Base-by-base conservation (phyloP, 352 stramenopile species). In the Globisporangium lucens region DNA sequence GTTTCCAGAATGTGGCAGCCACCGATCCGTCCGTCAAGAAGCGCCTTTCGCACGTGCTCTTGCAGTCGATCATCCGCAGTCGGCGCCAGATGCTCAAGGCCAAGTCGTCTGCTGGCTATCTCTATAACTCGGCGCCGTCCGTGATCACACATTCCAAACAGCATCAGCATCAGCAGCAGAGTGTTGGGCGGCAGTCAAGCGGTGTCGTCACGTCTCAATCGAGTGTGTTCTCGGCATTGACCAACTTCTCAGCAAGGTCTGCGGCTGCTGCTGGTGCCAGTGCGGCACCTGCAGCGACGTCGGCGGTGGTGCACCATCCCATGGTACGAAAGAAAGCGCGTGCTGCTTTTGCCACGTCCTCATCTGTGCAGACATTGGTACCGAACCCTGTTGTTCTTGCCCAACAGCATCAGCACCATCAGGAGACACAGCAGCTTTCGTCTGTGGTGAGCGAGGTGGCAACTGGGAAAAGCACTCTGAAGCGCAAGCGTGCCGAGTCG, bases 41-140 rank as follows among this genome's bases (percentile, higher is more conserved):
- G 43, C 71, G 68, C 9, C 56, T 92, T 24, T 72, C 80, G 4
- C 74, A 80, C 61, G 57, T 80, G 56, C 67, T 92, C 29, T 72
- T 82, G 20, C 83, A 89, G 65, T 87, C 78, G 22, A 92, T 92
- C 61, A 77, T 90, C 55, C 83, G 83, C 35, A 92, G 83, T 61
- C 79, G 82, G 20, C 80, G 83, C 10, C 83, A 92, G 71, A 92
- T 92, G 83, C 80, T 88, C 24, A 92, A 92, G 62, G 70, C 78
- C 2, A 91, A 89, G 63, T 61, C 47, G n/a, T 38, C 49, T 2
- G 33, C 52, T 33, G 51, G 51, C 12, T 60, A 29, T 12, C 27
- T 53, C 27, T 68, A 63, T 33, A 69, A 64, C 56, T 53, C 55
- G 29, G 64, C 59, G 13, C 33, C 56, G 13, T 46, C 63, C 8